phyloP scores from a whole-genome alignment of 495 filamentous ascomycete species.

The Lasiosphaeriaceae sp. region DNA sequence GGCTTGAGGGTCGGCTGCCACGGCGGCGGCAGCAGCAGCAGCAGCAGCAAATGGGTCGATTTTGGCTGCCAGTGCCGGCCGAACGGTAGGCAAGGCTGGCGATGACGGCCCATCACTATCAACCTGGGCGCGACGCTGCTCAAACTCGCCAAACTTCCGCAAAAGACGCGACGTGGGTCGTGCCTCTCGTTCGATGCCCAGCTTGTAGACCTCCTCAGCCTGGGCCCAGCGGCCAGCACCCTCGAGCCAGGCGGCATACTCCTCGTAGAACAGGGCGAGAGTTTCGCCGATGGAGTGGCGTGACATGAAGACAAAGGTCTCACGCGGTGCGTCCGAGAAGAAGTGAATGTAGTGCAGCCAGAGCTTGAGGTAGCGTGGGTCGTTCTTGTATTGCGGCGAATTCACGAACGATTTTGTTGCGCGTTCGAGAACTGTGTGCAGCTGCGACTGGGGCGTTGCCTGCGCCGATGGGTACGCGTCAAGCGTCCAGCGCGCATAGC shows the following conservation, averaged over 20 bases:
- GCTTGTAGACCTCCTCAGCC: slow-evolving; percentile 86
- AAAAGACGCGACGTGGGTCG: slow-evolving; percentile 74
- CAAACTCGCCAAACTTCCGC: slow-evolving; percentile 88
- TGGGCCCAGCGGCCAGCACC: slow-evolving; percentile 80
- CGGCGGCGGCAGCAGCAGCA: slow-evolving; percentile 30
- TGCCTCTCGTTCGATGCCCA: slow-evolving; percentile 85
- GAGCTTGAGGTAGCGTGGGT: slow-evolving; percentile 84
- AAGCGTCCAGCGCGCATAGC: slow-evolving; percentile 94
- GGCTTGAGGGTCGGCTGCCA: slow-evolving; percentile 64
- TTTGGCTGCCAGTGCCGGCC: slow-evolving; percentile 84
- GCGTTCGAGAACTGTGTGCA: slow-evolving; percentile 85
- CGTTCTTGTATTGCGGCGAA: slow-evolving; percentile 84
- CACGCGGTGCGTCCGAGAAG: slow-evolving; percentile 87
- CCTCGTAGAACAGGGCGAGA: slow-evolving; percentile 94
- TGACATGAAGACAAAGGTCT: slow-evolving; percentile 86
- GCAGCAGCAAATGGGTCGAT: slow-evolving; percentile 67
- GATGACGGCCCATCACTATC: slow-evolving; percentile 64
- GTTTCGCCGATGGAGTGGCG: slow-evolving; percentile 83
- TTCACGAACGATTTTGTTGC: slow-evolving; percentile 87
- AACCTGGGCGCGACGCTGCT: slow-evolving; percentile 63
- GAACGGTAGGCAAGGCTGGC: slow-evolving; percentile 76
- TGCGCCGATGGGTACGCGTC: slow-evolving; percentile 93
- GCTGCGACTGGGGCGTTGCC: slow-evolving; percentile 82
- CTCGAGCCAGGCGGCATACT: slow-evolving; percentile 92
- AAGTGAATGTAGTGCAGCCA: slow-evolving; percentile 93